Evolutionary conservation across 2,329 filamentous ascomycete genomes (phyloP).

Genomic region (Penicillium sp.): DNA sequence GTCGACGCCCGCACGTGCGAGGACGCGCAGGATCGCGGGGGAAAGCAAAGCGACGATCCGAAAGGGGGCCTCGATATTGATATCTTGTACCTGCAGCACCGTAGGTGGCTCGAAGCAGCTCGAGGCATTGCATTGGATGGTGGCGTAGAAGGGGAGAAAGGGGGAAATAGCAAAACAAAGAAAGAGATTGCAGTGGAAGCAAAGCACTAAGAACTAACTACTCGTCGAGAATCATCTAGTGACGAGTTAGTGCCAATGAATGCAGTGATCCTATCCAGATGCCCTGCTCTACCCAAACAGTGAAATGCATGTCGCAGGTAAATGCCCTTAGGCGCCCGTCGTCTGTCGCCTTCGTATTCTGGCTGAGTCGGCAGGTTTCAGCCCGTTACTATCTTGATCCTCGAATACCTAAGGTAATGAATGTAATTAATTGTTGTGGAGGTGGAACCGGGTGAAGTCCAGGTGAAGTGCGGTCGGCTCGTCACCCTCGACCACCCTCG

Average conservation of each 20-base stretch:
- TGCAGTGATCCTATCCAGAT: no score
- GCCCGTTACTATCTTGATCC: background rate
- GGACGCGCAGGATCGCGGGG: conserved; percentile 27
- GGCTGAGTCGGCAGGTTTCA: conserved; percentile 1
- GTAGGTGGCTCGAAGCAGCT: no score
- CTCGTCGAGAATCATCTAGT: no score
- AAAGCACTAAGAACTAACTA: no score
- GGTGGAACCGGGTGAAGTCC: no score
- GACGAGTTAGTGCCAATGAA: no score
- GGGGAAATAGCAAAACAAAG: background rate
- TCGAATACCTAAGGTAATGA: background rate
- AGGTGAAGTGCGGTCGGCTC: conserved; percentile 25
- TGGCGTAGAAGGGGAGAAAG: background rate
- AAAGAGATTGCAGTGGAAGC: background rate
- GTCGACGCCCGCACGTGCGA: conserved; percentile 27
- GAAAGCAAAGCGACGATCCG: conserved; percentile 27
- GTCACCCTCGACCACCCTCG: background rate
- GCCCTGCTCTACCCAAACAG: no score
- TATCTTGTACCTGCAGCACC: conserved; percentile 18
- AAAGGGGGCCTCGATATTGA: conserved; percentile 17
- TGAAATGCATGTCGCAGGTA: background rate
- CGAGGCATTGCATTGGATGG: background rate
- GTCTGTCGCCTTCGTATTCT: conserved; percentile 6
- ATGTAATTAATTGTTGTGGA: background rate
- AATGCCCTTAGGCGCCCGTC: background rate